These are phyloP conservation scores for Penicillium sp. DNA, from an alignment of 2,329 filamentous ascomycete species.

Conservation along the genomic window DNA sequence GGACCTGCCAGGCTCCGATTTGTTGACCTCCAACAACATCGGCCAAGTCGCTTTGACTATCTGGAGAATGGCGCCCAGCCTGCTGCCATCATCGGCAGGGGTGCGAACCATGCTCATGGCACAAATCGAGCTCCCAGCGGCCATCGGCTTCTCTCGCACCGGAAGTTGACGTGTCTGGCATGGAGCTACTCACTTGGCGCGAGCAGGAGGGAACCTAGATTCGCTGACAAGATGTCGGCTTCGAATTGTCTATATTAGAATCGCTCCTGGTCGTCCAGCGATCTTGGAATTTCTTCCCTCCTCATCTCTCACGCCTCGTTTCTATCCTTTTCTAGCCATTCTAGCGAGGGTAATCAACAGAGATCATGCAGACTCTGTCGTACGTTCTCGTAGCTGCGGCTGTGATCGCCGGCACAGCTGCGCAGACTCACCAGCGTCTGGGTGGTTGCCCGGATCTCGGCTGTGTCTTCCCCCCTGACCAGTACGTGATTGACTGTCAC, in stretches of 20 bases:
- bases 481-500: constrained; percentile 33
- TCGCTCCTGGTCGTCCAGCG: too few relatives aligned
- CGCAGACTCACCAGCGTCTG: constrained; percentile 52
- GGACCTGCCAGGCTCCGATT: not conserved
- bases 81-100: not conserved
- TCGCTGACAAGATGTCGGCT: too few relatives aligned
- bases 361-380: constrained; percentile 23
- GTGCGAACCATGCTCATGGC: not conserved
- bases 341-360: not conserved
- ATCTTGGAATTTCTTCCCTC: too few relatives aligned
- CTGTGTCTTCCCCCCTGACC: constrained; percentile 54
- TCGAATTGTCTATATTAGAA: too few relatives aligned
- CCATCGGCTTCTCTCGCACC: not conserved
- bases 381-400: constrained; percentile 19
- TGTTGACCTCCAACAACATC: not conserved
- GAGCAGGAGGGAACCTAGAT: not conserved
- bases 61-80: not conserved
- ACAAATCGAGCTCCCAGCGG: not conserved
- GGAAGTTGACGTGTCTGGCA: constrained; percentile 1
- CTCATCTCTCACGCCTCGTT: not conserved
- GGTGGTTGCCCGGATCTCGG: constrained; percentile 52
- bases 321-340: not conserved
- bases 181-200: not conserved
- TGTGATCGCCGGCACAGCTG: constrained; percentile 26
- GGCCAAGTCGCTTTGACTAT: not conserved